Base-by-base conservation (phyloP, 2,329 filamentous ascomycete species). In the Fusarium albidum region DNA sequence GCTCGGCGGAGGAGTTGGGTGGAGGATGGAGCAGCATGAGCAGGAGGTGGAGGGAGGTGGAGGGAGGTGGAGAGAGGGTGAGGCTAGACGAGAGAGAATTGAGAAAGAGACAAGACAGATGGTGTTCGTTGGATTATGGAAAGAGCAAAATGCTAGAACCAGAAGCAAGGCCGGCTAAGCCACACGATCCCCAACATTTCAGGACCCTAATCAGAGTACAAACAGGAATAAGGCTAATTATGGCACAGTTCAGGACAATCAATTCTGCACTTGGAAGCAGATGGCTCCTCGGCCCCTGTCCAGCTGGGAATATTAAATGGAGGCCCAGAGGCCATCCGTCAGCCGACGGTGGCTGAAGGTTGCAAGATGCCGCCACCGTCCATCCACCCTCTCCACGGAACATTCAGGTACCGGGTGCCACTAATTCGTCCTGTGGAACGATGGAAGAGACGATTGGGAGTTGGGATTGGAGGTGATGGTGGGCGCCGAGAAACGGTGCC, bases 391-490 rank as follows among this genome's bases (percentile, higher is more conserved):
- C 28, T 59, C 10, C 14, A 33, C 40, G 49, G 46, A 31, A 51
- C 42, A 56, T 59, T 61, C 59, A 61, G 59, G 59, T 62, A 61
- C 59, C 58, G 43, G 41, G 55, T 59, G 59, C 55, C 50, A 62
- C 58, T 55, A 35, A 45, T 55, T 55, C 51, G 34, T 39, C 43
- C 51, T 29, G 39, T 52, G 25, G 26, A 44, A 27, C 42, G 45
- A 48, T 45, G 42, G 34, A 45, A 55, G 34, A 50, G 26, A 10
- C n/a, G 17, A 53, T 31, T 25, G 45, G 27, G 41, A 35, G 55
- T 33, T 47, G 45, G 61, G 56, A 59, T 56, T 59, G 51, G 52
- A 45, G 38, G 29, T 18, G 29, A 18, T 29, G 27, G 25, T 49
- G 44, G 37, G 34, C 57, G 47, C 59, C 52, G 37, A 60, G 55